Base-by-base conservation (phyloP, 208 protist genomes). In the Crithidia brevicula region DNA sequence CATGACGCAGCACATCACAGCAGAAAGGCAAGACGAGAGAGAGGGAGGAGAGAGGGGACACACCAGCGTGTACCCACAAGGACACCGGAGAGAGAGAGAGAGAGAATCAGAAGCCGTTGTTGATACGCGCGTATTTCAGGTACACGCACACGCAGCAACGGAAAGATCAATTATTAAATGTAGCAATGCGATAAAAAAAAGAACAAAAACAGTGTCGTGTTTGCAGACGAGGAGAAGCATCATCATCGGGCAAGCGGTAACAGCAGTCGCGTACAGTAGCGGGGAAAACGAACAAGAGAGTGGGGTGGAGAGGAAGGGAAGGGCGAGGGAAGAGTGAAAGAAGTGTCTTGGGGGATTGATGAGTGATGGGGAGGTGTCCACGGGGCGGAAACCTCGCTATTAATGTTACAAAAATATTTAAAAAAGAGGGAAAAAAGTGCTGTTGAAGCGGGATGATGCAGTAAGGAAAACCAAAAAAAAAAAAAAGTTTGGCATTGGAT, bases 11-110 rank as follows among this genome's bases (percentile, higher is more conserved):
- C n/a, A n/a, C n/a, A n/a, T n/a, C n/a, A 20, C 25, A 22, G 51
- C 30, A 54, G 50, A 72, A 16, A 27, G 65, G 27, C 8, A 63
- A 46, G 36, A 5, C 61, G 68, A 38, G 47, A 42, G 64, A 42
- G 60, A 28, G 43, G 34, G 22, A 60, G 42, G 5, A 20, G 23
- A 22, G 11, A 36, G 23, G 34, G 63, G 49, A 36, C 45, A 51
- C 46, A 0, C 46, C 46, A 27, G 18, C n/a, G n/a, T n/a, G n/a
- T n/a, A n/a, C n/a, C n/a, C n/a, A n/a, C n/a, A n/a, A n/a, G n/a
- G n/a, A n/a, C 20, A 28, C 46, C 25, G 38, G 52, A 1, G n/a
- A 40, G 22, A n/a, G 22, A 8, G 31, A 27, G 13, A 25, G 42
- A 30, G 6, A 43, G 23, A 34, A 59, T 3, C 52, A 59, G n/a